These are phyloP conservation scores for Aureobasidium namibiae DNA, from an alignment of 2,329 filamentous ascomycete species.

Conservation along the genomic window DNA sequence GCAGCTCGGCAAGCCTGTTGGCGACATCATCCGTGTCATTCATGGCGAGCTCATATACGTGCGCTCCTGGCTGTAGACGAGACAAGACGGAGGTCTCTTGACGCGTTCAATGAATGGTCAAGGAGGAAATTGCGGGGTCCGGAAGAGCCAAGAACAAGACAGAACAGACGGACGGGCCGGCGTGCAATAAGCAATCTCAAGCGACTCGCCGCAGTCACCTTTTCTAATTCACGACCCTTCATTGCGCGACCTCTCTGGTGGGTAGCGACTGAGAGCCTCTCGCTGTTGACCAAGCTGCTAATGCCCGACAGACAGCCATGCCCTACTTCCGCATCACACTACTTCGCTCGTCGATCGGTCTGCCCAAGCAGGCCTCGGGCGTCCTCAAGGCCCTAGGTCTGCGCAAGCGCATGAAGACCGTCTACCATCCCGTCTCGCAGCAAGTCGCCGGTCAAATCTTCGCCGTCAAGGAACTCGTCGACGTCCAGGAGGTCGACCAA, in stretches of 20 bases:
- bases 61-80: neutral
- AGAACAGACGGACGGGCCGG: neutral
- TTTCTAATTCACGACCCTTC: neutral
- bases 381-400: conserved; percentile 80
- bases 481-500: conserved; percentile 67
- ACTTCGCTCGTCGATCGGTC: conserved; percentile 79
- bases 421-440: conserved; percentile 77
- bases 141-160: neutral
- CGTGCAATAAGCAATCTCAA: neutral
- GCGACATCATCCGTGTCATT: conserved; percentile 26
- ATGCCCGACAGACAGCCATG: conserved; percentile 39
- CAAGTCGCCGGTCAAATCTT: conserved; percentile 85
- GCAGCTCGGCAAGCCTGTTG: conserved; percentile 75
- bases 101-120: too few relatives aligned
- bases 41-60: conserved; percentile 17
- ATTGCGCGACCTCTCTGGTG: neutral
- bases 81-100: neutral
- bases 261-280: neutral
- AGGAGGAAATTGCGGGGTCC: too few relatives aligned
- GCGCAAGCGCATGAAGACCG: conserved; percentile 73
- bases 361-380: conserved; percentile 66
- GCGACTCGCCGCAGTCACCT: neutral
- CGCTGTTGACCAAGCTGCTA: neutral
- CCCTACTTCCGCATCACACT: conserved; percentile 86
- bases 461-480: conserved; percentile 86